These are phyloP conservation scores for Solanum rostratum DNA, from an alignment of 257 asterid genomes.

Conservation along the genomic window DNA sequence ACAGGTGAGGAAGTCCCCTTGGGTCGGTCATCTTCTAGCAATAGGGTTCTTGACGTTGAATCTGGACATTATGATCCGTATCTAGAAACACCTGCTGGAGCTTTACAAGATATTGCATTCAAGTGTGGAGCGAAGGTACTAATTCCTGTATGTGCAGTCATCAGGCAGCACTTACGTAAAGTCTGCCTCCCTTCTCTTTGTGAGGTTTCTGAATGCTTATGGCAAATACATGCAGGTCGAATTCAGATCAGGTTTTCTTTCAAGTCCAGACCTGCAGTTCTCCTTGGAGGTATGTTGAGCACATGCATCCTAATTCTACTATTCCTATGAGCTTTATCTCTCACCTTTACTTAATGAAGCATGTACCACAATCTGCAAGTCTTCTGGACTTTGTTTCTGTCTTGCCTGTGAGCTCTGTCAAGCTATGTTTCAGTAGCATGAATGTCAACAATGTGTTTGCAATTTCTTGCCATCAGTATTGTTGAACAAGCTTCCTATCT, in stretches of 20 bases:
- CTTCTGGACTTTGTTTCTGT: background rate
- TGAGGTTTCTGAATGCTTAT: constrained; percentile 14
- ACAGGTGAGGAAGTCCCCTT: constrained; percentile 56
- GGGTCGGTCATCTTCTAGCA: constrained; percentile 40
- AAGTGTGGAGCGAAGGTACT: constrained; percentile 88
- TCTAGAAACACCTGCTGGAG: constrained; percentile 52
- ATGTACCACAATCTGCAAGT: background rate
- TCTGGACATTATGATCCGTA: constrained; percentile 67
- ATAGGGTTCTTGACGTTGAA: constrained; percentile 61
- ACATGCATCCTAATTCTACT: background rate
- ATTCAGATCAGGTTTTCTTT: constrained; percentile 42
- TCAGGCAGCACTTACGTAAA: background rate
- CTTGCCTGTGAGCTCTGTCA: background rate
- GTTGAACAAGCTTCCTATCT: background rate
- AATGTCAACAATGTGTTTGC: background rate
- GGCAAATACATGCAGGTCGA: constrained; percentile 58
- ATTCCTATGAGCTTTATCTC: background rate
- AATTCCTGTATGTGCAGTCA: background rate
- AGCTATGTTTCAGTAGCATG: background rate
- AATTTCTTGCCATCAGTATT: background rate
- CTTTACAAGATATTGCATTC: constrained; percentile 68
- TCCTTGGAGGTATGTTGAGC: constrained; percentile 44
- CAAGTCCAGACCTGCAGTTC: constrained; percentile 57
- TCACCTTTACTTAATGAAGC: background rate
- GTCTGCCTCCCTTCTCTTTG: background rate